phyloP scores from a whole-genome alignment of 2,329 filamentous ascomycete genomes.

The Neonectria sp. region DNA sequence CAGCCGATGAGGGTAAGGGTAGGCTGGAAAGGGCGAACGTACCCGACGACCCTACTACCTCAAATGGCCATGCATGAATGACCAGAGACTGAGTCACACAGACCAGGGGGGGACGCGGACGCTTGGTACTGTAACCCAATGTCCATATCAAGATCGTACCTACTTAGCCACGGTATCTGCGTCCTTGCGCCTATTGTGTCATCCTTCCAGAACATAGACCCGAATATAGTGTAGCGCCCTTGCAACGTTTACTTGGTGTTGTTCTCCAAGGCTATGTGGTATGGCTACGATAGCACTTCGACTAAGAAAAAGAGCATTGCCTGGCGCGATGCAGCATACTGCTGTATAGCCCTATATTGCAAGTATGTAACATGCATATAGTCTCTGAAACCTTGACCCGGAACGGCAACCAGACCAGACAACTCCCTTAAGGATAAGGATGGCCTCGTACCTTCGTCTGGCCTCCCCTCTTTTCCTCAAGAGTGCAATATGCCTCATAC shows the following conservation, averaged over 20 bases:
- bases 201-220: neutral
- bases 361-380: neutral
- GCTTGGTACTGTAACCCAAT: neutral
- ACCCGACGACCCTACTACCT: neutral
- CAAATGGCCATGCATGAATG: slow-evolving; percentile 1
- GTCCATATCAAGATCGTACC: neutral
- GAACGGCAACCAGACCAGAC: neutral
- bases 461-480: neutral
- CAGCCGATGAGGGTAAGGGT: neutral
- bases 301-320: neutral
- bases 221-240: neutral
- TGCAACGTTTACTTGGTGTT: neutral
- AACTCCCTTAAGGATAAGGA: neutral
- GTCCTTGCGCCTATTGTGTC: neutral
- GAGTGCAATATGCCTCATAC: slow-evolving; percentile 1
- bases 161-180: neutral
- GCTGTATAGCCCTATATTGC: neutral
- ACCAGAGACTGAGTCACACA: neutral
- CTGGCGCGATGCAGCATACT: neutral
- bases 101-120: neutral
- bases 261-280: neutral
- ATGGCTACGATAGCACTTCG: neutral
- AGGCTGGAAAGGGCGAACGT: neutral
- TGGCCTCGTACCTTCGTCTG: neutral
- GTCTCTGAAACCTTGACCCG: neutral